Base-by-base conservation (phyloP, 176 grass and related monocot genomes). In the Cymbopogon citratus region DNA sequence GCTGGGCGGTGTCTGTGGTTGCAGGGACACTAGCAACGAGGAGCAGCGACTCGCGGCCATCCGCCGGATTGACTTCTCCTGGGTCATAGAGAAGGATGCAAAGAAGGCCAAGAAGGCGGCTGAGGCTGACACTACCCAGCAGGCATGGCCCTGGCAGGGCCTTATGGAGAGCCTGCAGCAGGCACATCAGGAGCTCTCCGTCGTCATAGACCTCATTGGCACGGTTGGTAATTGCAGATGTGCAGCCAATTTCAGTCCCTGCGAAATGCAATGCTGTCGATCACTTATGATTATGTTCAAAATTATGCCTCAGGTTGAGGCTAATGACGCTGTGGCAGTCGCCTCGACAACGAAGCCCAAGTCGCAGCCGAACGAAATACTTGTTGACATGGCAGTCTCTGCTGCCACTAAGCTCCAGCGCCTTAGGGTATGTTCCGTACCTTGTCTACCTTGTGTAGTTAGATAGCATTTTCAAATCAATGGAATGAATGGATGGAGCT, bases 341-440 rank as follows among this genome's bases (percentile, higher is more conserved):
- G 88, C 89, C 57, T 80, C 86, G 26, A 91, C 89, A 78, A 86
- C 83, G 16, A 98, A 94, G 59, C 95, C 92, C 84, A 98, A 95
- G 71, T 87, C 78, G 12, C 84, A 89, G 71, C 90, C 87, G 5
- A 94, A 81, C n/a, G 87, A 98, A 93, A 54, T 74, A 83, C 85
- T 98, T 6, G 81, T 90, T 56, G 92, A 98, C 76, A 88, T 91
- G 61, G 92, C 95, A 3, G 92, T 98, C 46, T 93, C 92, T 56
- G 90, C 95, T 0, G 92, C 95, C 63, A 90, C 92, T 46, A 98
- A 98, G 74, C 86, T 98, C 84, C 95, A 98, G 82, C 86, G 80
- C 35, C 88, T 98, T 61, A 86, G 95, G 90, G 95, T 98, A 83
- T 33, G 64, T 19, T 66, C 1, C 1, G 14, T 45, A 25, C 41